A percentile compares a stretch with the other conserved stretches of the same genome.
These are phyloP conservation scores for Beauveria australis DNA, from an alignment of 2,329 filamentous ascomycete species.

Conservation along the genomic window DNA sequence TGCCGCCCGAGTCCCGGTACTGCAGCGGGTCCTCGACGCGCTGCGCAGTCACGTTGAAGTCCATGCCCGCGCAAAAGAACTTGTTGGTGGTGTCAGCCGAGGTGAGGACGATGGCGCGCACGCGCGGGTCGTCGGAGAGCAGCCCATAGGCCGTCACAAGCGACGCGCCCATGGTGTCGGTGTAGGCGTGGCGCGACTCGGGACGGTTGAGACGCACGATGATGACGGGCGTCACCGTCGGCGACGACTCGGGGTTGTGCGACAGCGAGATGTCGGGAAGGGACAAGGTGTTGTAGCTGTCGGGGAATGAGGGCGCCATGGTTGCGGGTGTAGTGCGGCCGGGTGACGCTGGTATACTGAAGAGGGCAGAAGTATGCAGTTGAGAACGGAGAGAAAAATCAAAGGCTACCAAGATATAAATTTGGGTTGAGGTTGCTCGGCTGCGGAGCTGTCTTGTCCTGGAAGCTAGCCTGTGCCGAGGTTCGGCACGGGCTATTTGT, in stretches of 20 bases:
- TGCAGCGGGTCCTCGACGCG: constrained; percentile 12
- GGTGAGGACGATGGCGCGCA: constrained; percentile 47
- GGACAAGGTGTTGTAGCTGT: constrained; percentile 32
- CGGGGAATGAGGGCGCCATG: constrained; percentile 21
- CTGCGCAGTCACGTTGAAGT: constrained; percentile 33
- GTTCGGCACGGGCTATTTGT: background rate
- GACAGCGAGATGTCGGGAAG: constrained; percentile 38
- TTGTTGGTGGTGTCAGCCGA: constrained; percentile 38
- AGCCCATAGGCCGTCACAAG: constrained; percentile 45
- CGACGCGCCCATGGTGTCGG: constrained; percentile 52
- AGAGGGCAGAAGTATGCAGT: background rate
- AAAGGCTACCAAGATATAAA: background rate
- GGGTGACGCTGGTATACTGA: background rate
- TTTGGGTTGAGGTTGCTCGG: background rate
- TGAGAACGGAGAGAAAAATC: background rate
- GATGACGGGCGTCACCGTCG: constrained; percentile 51
- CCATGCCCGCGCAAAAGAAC: constrained; percentile 52
- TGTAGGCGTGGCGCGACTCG: constrained; percentile 61
- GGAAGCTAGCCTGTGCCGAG: background rate
- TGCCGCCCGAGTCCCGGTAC: constrained; percentile 45
- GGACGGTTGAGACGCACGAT: constrained; percentile 59
- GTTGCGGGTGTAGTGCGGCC: background rate
- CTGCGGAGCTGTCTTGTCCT: background rate
- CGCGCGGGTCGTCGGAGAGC: constrained; percentile 45
- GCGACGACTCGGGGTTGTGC: constrained; percentile 41